A percentile compares a stretch with the other conserved stretches of the same genome.
These are phyloP conservation scores for Eucalyptus regnans DNA, from an alignment of 345 rosid species.

Conservation along the genomic window DNA sequence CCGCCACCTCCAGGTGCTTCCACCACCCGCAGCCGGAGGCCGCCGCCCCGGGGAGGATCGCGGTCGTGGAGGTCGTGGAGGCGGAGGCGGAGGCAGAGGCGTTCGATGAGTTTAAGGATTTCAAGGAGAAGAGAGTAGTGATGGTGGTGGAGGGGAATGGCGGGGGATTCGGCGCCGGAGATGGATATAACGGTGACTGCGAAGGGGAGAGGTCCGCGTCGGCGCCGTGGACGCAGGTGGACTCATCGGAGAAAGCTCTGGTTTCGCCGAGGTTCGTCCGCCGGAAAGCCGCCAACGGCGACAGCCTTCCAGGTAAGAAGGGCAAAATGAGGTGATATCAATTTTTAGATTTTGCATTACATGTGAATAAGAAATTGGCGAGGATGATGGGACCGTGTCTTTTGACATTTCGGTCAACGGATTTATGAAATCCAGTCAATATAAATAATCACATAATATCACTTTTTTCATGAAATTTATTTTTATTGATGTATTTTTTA, in stretches of 20 bases:
- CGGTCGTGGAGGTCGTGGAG: not conserved
- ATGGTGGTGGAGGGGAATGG: constrained; percentile 4
- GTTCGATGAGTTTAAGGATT: not conserved
- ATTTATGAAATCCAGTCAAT: not conserved
- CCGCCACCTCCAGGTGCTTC: constrained; percentile 28
- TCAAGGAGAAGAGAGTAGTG: not conserved
- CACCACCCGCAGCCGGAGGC: not conserved
- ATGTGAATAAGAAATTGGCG: too few species aligned
- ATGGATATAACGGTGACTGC: not conserved
- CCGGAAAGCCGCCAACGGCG: constrained; percentile 10
- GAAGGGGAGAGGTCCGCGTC: constrained; percentile 1
- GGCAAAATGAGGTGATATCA: not conserved
- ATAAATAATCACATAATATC: not conserved
- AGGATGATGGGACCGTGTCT: not conserved
- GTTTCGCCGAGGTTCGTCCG: constrained; percentile 27
- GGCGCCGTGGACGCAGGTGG: not conserved
- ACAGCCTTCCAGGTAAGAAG: not conserved
- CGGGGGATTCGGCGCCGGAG: not conserved
- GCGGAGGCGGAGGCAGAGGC: not conserved
- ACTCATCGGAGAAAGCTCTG: constrained; percentile 27
- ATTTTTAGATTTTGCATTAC: not conserved
- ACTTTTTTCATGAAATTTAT: constrained; percentile 19
- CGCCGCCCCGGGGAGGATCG: not conserved
- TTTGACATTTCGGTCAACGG: not conserved
- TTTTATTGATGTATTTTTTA: too few species aligned